A percentile compares a stretch with the other conserved stretches of the same genome.
These are phyloP conservation scores for Poteriospumella lacustris DNA, from an alignment of 108 stramenopile genomes.

Conservation along the genomic window DNA sequence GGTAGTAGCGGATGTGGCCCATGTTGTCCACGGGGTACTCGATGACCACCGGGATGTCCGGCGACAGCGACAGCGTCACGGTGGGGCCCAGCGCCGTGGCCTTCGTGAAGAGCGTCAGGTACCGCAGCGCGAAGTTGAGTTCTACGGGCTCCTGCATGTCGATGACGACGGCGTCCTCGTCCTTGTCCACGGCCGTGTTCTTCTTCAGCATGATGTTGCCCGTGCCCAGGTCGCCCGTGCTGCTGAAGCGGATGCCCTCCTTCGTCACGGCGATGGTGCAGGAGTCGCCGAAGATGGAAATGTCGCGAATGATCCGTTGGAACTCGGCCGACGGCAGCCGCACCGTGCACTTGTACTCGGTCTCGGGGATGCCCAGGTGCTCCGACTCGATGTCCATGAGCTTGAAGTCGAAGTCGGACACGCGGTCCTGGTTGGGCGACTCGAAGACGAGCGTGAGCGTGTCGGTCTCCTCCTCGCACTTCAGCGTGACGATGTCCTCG, in stretches of 20 bases:
- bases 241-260: constrained; percentile 88
- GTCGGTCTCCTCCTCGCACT: constrained; percentile 89
- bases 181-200: constrained; percentile 77
- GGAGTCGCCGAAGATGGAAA: constrained; percentile 92
- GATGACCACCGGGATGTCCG: constrained; percentile 91
- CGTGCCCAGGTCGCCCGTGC: constrained; percentile 83
- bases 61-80: constrained; percentile 86
- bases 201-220: constrained; percentile 86
- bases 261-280: constrained; percentile 84
- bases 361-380: constrained; percentile 95
- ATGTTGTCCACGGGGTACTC: constrained; percentile 85
- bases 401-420: constrained; percentile 97
- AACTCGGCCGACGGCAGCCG: constrained; percentile 90
- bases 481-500: constrained; percentile 87
- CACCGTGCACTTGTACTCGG: constrained; percentile 94
- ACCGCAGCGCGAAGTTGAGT: constrained; percentile 93
- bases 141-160: constrained; percentile 96
- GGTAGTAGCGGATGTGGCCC: constrained; percentile 88
- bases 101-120: constrained; percentile 93
- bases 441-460: constrained; percentile 87
- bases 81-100: constrained; percentile 74
- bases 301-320: constrained; percentile 91
- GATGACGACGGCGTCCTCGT: constrained; percentile 76
- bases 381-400: constrained; percentile 98
- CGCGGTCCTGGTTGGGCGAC: constrained; percentile 58